Percentiles rank a stretch among this genome's conserved stretches.
phyloP scores from a whole-genome alignment of 352 stramenopile genomes.

The Phytopythium boreale region DNA sequence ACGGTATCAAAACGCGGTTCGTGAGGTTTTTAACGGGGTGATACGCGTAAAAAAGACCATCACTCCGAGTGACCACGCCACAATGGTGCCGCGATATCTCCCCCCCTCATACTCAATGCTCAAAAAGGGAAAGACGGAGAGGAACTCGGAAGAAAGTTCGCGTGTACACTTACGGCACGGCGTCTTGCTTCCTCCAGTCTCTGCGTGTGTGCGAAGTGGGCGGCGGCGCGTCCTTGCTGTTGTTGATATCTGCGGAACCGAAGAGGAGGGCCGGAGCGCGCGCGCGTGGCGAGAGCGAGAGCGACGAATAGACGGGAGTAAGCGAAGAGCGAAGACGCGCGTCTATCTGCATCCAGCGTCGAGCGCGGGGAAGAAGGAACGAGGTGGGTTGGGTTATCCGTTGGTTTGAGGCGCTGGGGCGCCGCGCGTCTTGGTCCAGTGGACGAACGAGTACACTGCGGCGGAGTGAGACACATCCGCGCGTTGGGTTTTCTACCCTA shows the following conservation, averaged over 20 bases:
- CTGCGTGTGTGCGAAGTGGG: not conserved
- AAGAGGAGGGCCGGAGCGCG: not conserved
- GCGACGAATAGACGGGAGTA: too few species aligned
- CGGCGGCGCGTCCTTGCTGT: not conserved
- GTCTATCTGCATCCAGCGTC: too few species aligned
- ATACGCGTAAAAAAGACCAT: not conserved
- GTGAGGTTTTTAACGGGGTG: too few species aligned
- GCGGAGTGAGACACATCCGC: too few species aligned
- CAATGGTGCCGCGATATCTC: not conserved
- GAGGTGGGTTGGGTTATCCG: too few species aligned
- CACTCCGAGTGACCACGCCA: not conserved
- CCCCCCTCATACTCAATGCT: not conserved
- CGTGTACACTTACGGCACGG: too few species aligned
- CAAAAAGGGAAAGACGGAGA: not conserved
- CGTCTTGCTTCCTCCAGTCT: not conserved
- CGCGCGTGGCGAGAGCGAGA: not conserved
- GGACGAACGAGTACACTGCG: not conserved
- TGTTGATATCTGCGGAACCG: not conserved
- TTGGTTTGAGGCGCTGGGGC: too few species aligned
- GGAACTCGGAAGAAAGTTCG: not conserved
- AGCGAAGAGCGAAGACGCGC: too few species aligned
- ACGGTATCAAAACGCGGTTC: too few species aligned
- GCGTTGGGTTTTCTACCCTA: too few species aligned
- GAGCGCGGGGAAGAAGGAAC: too few species aligned
- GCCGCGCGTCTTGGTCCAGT: not conserved